Conservation (phyloP, 805 yeast species). For the Saccharomycopsis schoenii region DNA sequence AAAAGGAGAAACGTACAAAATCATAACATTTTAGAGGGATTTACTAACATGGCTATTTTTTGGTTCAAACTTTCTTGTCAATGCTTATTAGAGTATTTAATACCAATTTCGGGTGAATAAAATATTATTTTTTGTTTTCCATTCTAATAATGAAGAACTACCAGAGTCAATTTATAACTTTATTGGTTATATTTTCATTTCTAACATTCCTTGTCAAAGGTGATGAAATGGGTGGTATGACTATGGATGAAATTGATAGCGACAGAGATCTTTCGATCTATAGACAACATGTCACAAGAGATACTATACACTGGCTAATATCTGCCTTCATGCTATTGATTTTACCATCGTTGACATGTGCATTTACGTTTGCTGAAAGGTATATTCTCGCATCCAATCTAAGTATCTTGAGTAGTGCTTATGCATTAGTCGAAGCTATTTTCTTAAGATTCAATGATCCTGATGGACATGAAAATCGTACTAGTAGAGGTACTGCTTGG, state of each 20-base stretch:
- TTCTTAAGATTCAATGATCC: constrained; percentile 55
- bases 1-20: neutral
- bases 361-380: constrained; percentile 44
- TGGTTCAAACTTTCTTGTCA: too few relatives aligned
- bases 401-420: constrained; percentile 38
- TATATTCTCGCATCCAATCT: constrained; percentile 35
- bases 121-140: neutral
- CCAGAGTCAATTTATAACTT: neutral
- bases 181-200: neutral
- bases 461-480: constrained; percentile 55
- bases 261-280: constrained; percentile 3
- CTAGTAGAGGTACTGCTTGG: constrained; percentile 64
- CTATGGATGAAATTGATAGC: constrained; percentile 7
- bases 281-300: constrained; percentile 35
- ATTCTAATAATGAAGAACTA: neutral
- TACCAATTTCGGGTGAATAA: neutral
- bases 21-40: neutral
- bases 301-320: constrained; percentile 56
- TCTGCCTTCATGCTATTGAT: constrained; percentile 39
- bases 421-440: constrained; percentile 46
- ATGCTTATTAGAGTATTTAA: neutral
- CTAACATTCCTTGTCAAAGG: neutral
- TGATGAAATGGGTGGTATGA: constrained; percentile 3
- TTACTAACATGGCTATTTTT: too few relatives aligned
- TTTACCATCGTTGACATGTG: constrained; percentile 47